Evolutionary conservation across 164 flowering plant species (phyloP).

Genomic region (Vitis rotundifolia): DNA sequence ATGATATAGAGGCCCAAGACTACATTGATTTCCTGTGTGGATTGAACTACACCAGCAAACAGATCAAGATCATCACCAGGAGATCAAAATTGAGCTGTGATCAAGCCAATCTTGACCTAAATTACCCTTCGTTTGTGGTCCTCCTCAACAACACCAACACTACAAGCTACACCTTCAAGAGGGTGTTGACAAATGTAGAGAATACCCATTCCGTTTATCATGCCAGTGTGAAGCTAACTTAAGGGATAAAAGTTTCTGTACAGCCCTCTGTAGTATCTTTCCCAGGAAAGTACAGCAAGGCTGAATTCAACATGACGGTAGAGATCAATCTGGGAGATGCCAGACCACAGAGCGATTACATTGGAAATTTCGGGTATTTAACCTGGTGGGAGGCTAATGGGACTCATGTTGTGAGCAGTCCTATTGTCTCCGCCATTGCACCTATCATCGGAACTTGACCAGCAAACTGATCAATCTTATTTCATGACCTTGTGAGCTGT

Average conservation of each 20-base stretch:
- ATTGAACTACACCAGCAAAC: no score
- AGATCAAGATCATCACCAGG: no score
- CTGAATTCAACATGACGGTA: no score
- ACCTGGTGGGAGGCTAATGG: conserved; percentile 7
- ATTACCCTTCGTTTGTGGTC: no score
- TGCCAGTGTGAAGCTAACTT: conserved; percentile 13
- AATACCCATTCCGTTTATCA: conserved; percentile 14
- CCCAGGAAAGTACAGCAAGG: not conserved
- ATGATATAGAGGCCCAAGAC: no score
- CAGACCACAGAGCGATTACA: not conserved
- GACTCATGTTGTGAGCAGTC: conserved; percentile 5
- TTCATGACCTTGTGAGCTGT: no score
- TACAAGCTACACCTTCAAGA: not conserved
- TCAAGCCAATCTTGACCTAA: no score
- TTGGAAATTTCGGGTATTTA: conserved; percentile 3
- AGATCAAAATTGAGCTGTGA: no score
- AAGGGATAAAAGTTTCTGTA: conserved; percentile 11
- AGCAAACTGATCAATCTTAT: no score
- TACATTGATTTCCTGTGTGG: no score
- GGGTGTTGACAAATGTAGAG: conserved; percentile 21
- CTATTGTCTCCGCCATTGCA: conserved; percentile 3
- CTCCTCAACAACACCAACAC: no score
- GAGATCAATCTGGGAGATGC: no score
- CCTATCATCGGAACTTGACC: not conserved
- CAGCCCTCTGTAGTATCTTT: conserved; percentile 12